These are phyloP conservation scores for Candida adriatica DNA, from an alignment of 805 yeast species.

Conservation along the genomic window DNA sequence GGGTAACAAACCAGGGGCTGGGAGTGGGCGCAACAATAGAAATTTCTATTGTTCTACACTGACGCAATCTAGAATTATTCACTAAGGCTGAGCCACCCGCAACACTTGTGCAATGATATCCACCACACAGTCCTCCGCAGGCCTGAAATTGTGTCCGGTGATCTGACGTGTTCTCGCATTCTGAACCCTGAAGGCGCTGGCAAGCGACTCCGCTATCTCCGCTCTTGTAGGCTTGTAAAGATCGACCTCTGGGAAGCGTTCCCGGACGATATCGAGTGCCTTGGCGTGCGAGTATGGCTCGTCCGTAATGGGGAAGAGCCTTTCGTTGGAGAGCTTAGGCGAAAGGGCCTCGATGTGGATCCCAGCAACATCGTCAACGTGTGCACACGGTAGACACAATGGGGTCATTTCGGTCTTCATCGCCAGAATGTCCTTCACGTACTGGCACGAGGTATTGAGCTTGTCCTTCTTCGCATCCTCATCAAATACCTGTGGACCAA, in stretches of 20 bases:
- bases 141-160: too few relatives aligned
- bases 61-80: too few relatives aligned
- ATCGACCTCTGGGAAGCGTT: conserved; percentile 36
- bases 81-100: too few relatives aligned
- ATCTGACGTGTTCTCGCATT: too few relatives aligned
- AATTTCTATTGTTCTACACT: too few relatives aligned
- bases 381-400: conserved; percentile 23
- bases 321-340: conserved; percentile 20
- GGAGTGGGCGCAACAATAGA: too few relatives aligned
- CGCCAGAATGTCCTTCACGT: conserved; percentile 26
- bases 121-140: too few relatives aligned
- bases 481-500: conserved; percentile 51
- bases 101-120: too few relatives aligned
- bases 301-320: conserved; percentile 19
- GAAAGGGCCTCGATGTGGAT: conserved; percentile 30
- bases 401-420: conserved; percentile 1
- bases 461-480: conserved; percentile 30
- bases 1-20: too few relatives aligned
- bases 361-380: conserved; percentile 52
- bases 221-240: too few relatives aligned
- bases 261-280: conserved; percentile 11
- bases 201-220: too few relatives aligned
- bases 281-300: conserved; percentile 4
- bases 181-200: too few relatives aligned
- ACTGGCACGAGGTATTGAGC: conserved; percentile 35